Conservation (phyloP, 2,329 filamentous ascomycete species). For the Erysiphe neolycopersici region DNA sequence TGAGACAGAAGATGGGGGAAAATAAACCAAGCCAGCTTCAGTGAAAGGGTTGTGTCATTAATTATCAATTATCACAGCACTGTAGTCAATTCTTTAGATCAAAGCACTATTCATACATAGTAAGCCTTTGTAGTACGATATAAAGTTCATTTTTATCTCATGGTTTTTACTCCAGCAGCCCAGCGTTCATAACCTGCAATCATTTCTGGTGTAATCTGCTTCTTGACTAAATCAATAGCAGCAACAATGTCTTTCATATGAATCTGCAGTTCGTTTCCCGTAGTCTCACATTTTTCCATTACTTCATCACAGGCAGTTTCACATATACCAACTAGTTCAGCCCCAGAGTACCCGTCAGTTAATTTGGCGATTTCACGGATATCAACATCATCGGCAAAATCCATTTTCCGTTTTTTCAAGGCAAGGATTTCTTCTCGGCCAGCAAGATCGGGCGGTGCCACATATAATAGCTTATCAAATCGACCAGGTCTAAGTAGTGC, state of each 20-base stretch:
- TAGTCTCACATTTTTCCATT: conserved; percentile 22
- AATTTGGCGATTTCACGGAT: conserved; percentile 30
- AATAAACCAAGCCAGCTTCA: no score
- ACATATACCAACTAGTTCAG: conserved; percentile 44
- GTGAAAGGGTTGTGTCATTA: no score
- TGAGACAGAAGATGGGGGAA: no score
- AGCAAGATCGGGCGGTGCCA: conserved; percentile 48
- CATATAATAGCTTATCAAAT: conserved; percentile 65
- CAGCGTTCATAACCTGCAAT: conserved; percentile 14
- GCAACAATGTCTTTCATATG: conserved; percentile 19
- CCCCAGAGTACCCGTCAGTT: conserved; percentile 61
- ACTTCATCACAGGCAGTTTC: conserved; percentile 23
- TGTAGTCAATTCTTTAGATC: no score
- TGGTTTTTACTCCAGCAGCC: conserved; percentile 11
- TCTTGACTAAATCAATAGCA: conserved; percentile 21
- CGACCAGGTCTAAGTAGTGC: conserved; percentile 66
- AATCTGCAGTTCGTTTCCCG: conserved; percentile 16
- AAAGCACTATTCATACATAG: no score
- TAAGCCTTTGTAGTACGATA: no score
- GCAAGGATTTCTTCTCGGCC: conserved; percentile 53
- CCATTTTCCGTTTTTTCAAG: conserved; percentile 35
- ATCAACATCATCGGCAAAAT: conserved; percentile 36
- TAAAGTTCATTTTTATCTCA: no score
- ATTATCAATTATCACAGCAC: no score
- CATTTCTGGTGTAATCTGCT: conserved; percentile 32